These are phyloP conservation scores for Sequoia sempervirens DNA, from an alignment of 75 land plant genomes.

Conservation along the genomic window DNA sequence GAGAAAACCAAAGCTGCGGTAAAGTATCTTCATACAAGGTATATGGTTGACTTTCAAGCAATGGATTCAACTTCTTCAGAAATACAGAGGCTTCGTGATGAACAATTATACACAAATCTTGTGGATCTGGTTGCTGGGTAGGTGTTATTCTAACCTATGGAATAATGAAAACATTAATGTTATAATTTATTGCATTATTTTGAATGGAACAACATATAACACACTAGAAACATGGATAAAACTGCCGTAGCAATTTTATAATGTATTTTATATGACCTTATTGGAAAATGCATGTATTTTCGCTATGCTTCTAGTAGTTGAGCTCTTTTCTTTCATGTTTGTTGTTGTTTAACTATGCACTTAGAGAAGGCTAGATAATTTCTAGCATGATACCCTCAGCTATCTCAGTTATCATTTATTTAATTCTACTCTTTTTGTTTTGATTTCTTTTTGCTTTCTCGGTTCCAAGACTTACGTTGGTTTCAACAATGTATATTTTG, in stretches of 20 bases:
- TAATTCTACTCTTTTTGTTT: neutral
- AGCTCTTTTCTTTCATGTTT: neutral
- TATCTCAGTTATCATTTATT: neutral
- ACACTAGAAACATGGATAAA: neutral
- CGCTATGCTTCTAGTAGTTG: neutral
- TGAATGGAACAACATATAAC: neutral
- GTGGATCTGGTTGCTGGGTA: constrained; percentile 65
- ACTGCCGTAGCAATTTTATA: neutral
- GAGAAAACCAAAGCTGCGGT: constrained; percentile 74
- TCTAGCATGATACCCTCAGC: neutral
- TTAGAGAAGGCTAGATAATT: neutral
- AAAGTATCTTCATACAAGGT: constrained; percentile 67
- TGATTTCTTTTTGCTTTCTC: neutral
- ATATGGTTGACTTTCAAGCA: constrained; percentile 76
- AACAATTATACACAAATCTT: constrained; percentile 60
- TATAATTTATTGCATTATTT: neutral
- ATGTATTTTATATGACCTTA: neutral
- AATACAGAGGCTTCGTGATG: constrained; percentile 60
- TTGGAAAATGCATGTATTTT: neutral
- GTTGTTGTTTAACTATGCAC: neutral
- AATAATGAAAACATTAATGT: neutral
- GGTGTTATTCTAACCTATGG: constrained; percentile 8
- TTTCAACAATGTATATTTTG: neutral
- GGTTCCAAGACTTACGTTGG: neutral
- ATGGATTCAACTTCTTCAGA: constrained; percentile 71